Evolutionary conservation across 441 rosid species (phyloP), one percentile per base, ranked within the genome.

Genomic region (Corymbia citriodora): DNA sequence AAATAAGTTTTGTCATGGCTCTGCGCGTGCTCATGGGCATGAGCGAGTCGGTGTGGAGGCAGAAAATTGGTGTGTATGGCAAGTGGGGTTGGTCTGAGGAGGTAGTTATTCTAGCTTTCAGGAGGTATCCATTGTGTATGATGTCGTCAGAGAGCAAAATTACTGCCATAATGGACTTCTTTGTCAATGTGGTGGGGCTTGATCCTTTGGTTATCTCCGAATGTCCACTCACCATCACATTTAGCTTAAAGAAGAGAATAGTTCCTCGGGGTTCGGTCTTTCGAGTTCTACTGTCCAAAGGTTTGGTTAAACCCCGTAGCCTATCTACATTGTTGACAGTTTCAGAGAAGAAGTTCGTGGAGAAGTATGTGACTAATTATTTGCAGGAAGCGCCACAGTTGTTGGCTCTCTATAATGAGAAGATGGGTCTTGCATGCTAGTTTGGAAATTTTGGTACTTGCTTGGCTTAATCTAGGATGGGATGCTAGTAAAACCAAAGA

Each of bases 11-110:
- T 87, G 94, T 94, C 87, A 17, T 94, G 65, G 97, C 96, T 1
- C 90, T 96, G 4, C 94, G 93, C 65, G 93, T 95, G 5, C 88
- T 94, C 40, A 93, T 92, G 12, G 95, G 96, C 70, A 93, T 93
- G 82, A 95, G 92, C 85, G 94, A 90, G 87, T 92, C 94, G 11
- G 92, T 90, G 31, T 93, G 96, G 96, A 93, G 94, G 17, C 92
- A 93, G 82, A 93, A 96, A 23, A 90, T 92, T 83, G 94, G 93
- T 94, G 94, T 94, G n/a, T 97, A 95, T 81, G 85, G 74, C 90
- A 90, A 92, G 89, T 97, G 97, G 98, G 96, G 95, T 12, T 97
- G 96, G 97, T 91, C 96, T 29, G 92, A 92, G 81, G 96, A 94
- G 54, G 96, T 95, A 33, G 94, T 95, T 55, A 81, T 55, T 63